Conservation (phyloP, 441 rosid genomes). For the Eutrema salsugineum region DNA sequence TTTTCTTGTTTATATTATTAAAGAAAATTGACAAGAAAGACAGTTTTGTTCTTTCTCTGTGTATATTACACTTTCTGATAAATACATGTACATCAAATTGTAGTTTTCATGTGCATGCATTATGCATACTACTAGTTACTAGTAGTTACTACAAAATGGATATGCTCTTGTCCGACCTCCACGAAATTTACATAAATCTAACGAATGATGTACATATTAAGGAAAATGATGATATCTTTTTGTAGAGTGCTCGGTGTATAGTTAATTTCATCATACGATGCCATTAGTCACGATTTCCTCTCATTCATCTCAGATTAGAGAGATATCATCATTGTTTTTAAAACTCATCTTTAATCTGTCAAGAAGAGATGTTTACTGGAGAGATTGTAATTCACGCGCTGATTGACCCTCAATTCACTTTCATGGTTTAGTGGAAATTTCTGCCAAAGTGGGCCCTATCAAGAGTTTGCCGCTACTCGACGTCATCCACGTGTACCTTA, state of each 20-base stretch:
- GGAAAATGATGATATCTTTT: neutral
- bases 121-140: neutral
- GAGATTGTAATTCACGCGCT: too few relatives aligned
- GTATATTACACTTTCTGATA: slow-evolving; percentile 6
- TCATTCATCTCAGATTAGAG: too few relatives aligned
- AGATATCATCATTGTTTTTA: too few relatives aligned
- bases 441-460: neutral
- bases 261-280: neutral
- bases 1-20: slow-evolving; percentile 22
- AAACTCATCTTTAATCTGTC: too few relatives aligned
- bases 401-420: too few relatives aligned
- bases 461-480: neutral
- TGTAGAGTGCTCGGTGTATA: neutral
- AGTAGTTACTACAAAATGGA: neutral
- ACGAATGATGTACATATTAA: neutral
- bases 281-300: neutral
- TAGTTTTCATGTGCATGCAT: neutral
- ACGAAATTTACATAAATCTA: neutral
- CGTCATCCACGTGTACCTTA: slow-evolving; percentile 1
- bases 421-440: neutral
- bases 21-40: slow-evolving; percentile 16
- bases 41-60: slow-evolving; percentile 18
- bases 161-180: neutral
- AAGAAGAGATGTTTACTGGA: too few relatives aligned
- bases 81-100: slow-evolving; percentile 7